A percentile compares a stretch with the other conserved stretches of the same genome.
Conservation (phyloP, 2,329 filamentous ascomycete species). For the Pseudomassariella vexata region DNA sequence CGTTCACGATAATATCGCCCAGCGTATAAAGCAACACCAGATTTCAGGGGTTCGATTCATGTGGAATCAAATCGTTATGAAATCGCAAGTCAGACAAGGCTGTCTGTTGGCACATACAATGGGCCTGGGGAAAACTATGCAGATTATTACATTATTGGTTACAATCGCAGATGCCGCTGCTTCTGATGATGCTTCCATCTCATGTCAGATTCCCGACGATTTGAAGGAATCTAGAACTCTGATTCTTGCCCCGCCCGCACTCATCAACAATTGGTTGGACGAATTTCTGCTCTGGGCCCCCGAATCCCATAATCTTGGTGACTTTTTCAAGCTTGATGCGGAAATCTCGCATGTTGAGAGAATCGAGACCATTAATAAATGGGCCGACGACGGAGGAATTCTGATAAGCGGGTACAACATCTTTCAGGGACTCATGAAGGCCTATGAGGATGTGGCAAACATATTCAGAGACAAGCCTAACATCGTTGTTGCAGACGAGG, state of each 20-base stretch:
- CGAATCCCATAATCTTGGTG: conserved; percentile 41
- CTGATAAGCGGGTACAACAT: conserved; percentile 72
- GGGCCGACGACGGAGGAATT: conserved; percentile 63
- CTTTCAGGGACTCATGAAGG: conserved; percentile 41
- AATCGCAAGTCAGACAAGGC: conserved; percentile 56
- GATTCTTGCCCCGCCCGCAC: conserved; percentile 66
- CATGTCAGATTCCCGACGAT: conserved; percentile 60
- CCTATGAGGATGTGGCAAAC: conserved; percentile 31
- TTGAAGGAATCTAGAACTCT: conserved; percentile 61
- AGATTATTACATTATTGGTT: conserved; percentile 77
- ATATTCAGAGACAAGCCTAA: conserved; percentile 58
- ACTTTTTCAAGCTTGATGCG: conserved; percentile 49
- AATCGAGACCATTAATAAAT: conserved; percentile 41
- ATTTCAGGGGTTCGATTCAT: conserved; percentile 77
- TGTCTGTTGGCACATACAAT: conserved; percentile 85
- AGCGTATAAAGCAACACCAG: conserved; percentile 72
- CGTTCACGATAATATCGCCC: conserved; percentile 58
- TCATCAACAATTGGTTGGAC: conserved; percentile 79
- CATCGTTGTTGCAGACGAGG: conserved; percentile 80
- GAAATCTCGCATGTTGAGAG: conserved; percentile 30
- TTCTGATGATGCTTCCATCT: conserved; percentile 52
- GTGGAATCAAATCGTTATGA: conserved; percentile 75
- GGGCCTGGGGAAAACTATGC: conserved; percentile 91
- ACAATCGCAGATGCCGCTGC: conserved; percentile 62
- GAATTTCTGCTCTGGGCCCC: conserved; percentile 70